Evolutionary conservation across 2,329 filamentous ascomycete species (phyloP), one percentile per base, ranked within the genome.

Genomic region (Curvularia spicifera): DNA sequence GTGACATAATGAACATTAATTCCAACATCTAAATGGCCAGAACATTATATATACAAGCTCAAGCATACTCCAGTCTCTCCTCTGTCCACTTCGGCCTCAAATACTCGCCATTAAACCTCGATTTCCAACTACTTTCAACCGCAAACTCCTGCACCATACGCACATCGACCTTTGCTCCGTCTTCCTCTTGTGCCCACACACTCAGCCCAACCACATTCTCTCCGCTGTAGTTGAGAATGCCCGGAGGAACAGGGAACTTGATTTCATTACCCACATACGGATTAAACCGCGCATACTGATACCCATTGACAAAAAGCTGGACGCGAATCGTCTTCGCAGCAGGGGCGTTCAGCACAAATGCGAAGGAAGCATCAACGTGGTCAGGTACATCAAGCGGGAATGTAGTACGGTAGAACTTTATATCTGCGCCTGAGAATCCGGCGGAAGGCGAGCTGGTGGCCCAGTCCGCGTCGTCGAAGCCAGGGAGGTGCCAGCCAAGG

Each of bases 281-380:
- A 58, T 84, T 83, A 66, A 83, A 88, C 7, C 84, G 80, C 1
- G 83, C 86, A 63, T 86, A 88, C 67, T 88, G 85, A 65, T 88
- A 89, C 0, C 86, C 86, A 54, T 89, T 89, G n/a, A 88, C 81
- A 54, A 85, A 88, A 2, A 89, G 70, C 64, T 86, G 80, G 0
- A 81, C 83, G 10, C 86, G 79, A 12, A 84, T 79, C 0, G 79
- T 78, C 15, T 76, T 73, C 5, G 78, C 76, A 0, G 75, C 71
- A 0, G 81, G 77, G 0, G 83, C 81, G 0, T 79, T 80, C 2
- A 88, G 74, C 2, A 80, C 76, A 66, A 88, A 84, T 0, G 83
- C 83, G 29, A 88, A 78, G 0, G 84, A 84, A 0, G 86, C 82
- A 54, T 88, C 86, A 0, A 85, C 68, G 0, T 80, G 81, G 0